Evolutionary conservation across 495 filamentous ascomycete species (phyloP).

Genomic region (Lasiosphaeria miniovina): DNA sequence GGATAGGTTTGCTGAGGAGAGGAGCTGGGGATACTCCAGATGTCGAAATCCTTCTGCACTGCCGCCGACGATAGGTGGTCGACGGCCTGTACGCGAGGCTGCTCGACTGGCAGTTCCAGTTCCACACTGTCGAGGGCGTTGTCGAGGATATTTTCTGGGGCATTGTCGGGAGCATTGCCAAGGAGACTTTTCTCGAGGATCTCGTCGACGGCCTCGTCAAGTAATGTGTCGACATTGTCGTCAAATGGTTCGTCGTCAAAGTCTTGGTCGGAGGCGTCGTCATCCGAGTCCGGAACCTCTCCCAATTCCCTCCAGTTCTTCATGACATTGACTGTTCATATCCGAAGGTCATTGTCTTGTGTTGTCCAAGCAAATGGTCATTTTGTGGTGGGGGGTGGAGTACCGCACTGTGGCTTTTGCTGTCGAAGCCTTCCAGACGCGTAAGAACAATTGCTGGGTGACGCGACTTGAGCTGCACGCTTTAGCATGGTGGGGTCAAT

Average conservation of each 20-base stretch:
- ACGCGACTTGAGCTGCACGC: constrained; percentile 23
- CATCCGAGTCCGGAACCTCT: constrained; percentile 58
- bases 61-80: too few relatives aligned
- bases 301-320: constrained; percentile 56
- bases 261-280: constrained; percentile 57
- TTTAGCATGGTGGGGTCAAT: constrained; percentile 18
- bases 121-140: neutral
- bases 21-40: constrained; percentile 23
- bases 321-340: constrained; percentile 39
- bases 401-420: too few relatives aligned
- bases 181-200: neutral
- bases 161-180: neutral
- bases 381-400: neutral
- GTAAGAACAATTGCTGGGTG: constrained; percentile 14
- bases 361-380: neutral
- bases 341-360: constrained; percentile 20
- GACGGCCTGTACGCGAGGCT: neutral
- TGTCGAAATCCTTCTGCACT: constrained; percentile 7
- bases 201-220: constrained; percentile 10
- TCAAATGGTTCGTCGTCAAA: constrained; percentile 50
- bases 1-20: constrained; percentile 5
- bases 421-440: constrained; percentile 10
- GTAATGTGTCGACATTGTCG: constrained; percentile 39
- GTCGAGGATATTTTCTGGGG: constrained; percentile 2
- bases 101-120: neutral